Evolutionary conservation across 2,329 filamentous ascomycete species (phyloP), one percentile per base, ranked within the genome.

Genomic region (Gliomastix tumulicola): DNA sequence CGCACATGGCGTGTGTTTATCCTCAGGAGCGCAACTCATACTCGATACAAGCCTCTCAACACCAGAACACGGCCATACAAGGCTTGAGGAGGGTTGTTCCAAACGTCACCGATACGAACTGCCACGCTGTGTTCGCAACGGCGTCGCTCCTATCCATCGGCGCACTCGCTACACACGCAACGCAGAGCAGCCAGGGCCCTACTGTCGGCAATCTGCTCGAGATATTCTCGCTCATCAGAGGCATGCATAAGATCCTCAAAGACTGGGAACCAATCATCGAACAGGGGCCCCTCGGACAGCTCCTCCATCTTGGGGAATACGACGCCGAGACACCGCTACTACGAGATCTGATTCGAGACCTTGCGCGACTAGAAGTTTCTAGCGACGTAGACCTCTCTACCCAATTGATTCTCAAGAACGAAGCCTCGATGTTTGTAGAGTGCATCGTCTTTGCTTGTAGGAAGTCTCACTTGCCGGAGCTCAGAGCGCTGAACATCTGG

Each of bases 111-210:
- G 42, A 46, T 2, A 49, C 55, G 2, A 57, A 49, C 30, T 60
- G 53, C 23, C 49, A 57, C n/a, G 48, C 56, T 2, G 45, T 57
- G 4, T 62, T 62, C 36, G 39, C 53, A 4, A 46, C 55, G 1
- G 50, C 57, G 1, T 56, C 54, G 2, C 21, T 62, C 10, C 43
- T 62, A 1, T 43, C 50, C 7, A 49, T 62, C n/a, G 47, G 51
- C 13, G 51, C 52, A 0, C 62, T 54, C 21, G 53, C 55, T 0
- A 41, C 41, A 6, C 48, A 47, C 2, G 35, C 43, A n/a, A 28
- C 10, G 10, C 13, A 16, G 13, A 28, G n/a, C 13, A 16, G 13
- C 3, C 25, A 28, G 17, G 25, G 17, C 25, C 49, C 55, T 7
- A 42, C 41, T 2, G 35, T 60, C 3, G 51, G 54, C 9, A 54